Percentiles rank a stretch among this genome's conserved stretches.
Conservation (phyloP, 768 basidiomycete genomes). For the Jaapia argillacea region DNA sequence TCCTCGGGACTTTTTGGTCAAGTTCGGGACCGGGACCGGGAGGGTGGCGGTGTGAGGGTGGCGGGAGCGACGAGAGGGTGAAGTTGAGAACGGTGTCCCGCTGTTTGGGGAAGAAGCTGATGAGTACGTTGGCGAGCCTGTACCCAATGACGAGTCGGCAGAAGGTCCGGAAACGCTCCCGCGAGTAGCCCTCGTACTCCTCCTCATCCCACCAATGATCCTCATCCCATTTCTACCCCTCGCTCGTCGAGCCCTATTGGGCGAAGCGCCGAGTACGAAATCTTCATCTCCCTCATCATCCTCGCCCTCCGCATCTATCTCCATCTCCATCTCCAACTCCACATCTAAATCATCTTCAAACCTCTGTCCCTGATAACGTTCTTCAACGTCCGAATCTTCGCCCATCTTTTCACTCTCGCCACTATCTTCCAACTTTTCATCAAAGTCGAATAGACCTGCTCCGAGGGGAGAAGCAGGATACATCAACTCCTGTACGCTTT, state of each 20-base stretch:
- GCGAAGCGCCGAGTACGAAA: not conserved
- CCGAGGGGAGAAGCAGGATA: too few relatives aligned
- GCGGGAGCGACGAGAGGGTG: not conserved
- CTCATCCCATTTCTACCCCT: too few relatives aligned
- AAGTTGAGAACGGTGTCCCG: not conserved
- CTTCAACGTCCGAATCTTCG: too few relatives aligned
- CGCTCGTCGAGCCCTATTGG: too few relatives aligned
- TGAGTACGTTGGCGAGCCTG: not conserved
- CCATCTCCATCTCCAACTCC: not conserved
- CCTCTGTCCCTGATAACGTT: too few relatives aligned
- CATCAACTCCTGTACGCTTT: too few relatives aligned
- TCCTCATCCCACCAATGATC: too few relatives aligned
- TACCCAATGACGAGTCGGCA: not conserved
- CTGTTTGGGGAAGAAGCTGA: not conserved
- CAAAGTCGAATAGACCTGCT: too few relatives aligned
- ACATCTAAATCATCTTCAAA: not conserved
- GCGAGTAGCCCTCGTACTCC: not conserved
- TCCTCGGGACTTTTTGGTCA: conserved; percentile 75
- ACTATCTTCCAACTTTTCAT: too few relatives aligned
- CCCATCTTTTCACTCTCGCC: not conserved
- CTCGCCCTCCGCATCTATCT: not conserved
- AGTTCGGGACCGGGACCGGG: conserved; percentile 64
- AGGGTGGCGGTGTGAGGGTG: conserved; percentile 25
- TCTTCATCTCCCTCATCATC: not conserved
- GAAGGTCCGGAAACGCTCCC: not conserved